phyloP scores from a whole-genome alignment of 2,329 filamentous ascomycete species.

The Sporothrix schenckii region DNA sequence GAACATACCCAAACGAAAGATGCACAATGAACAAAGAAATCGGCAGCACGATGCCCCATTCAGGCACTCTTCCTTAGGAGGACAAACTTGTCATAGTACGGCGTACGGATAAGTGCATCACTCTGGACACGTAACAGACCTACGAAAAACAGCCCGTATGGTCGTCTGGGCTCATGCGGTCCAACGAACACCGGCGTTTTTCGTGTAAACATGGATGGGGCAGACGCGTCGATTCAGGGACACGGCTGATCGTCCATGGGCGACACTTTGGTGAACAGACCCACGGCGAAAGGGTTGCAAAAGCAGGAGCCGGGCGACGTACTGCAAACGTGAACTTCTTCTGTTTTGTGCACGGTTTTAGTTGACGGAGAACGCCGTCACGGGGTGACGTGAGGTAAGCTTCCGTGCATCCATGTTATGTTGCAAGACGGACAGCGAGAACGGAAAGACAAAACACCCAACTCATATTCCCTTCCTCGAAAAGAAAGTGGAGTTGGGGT shows the following conservation, averaged over 20 bases:
- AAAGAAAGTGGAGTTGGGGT: conserved; percentile 9
- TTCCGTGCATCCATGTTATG: background rate
- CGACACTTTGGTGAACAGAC: background rate
- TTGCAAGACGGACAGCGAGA: background rate
- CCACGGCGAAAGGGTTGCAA: no score
- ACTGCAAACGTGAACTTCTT: background rate
- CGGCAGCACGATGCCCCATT: background rate
- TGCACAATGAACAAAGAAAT: background rate
- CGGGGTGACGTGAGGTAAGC: background rate
- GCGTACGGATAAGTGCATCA: no score
- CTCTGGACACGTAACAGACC: no score
- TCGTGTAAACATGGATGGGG: background rate
- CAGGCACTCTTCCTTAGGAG: no score
- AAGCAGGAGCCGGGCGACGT: background rate
- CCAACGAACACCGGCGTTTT: background rate
- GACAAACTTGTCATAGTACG: no score
- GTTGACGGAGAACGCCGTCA: conserved; percentile 15
- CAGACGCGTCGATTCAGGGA: background rate
- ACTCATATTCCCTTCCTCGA: background rate
- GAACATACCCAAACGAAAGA: background rate
- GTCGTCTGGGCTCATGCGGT: no score
- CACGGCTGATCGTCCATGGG: background rate
- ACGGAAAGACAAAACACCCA: background rate
- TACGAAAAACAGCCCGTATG: no score
- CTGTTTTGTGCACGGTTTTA: background rate